phyloP scores from a whole-genome alignment of 2,329 filamentous ascomycete species.

The Emmonsiellopsis sp. region DNA sequence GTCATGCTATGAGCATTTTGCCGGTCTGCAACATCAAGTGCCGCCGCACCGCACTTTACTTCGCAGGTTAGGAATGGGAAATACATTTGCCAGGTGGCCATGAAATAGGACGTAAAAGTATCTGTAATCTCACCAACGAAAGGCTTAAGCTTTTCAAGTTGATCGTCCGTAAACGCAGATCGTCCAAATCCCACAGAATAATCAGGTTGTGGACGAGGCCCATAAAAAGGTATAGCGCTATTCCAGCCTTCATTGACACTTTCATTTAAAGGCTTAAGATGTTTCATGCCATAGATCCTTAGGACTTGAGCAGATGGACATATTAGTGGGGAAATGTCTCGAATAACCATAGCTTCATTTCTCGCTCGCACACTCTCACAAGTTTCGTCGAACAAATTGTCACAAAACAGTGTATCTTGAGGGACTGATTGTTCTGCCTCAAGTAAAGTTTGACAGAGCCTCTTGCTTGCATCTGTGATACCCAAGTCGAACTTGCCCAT shows the following conservation, averaged over 20 bases:
- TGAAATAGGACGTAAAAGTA: conserved; percentile 13
- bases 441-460: conserved; percentile 18
- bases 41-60: conserved; percentile 16
- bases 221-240: conserved; percentile 19
- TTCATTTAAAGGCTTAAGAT: conserved; percentile 23
- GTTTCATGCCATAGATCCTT: conserved; percentile 14
- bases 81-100: conserved; percentile 16
- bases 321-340: conserved; percentile 25
- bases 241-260: conserved; percentile 27
- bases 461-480: conserved; percentile 17
- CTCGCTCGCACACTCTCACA: conserved; percentile 21
- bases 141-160: conserved; percentile 25
- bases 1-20: conserved; percentile 21
- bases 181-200: conserved; percentile 23
- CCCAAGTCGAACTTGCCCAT: conserved; percentile 12
- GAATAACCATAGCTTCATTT: conserved; percentile 28
- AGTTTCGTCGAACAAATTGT: conserved; percentile 24
- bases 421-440: conserved; percentile 17
- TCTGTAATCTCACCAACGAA: conserved; percentile 13
- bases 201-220: conserved; percentile 24
- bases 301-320: conserved; percentile 28
- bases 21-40: conserved; percentile 18
- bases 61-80: conserved; percentile 20
- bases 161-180: conserved; percentile 25
- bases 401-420: conserved; percentile 22